Evolutionary conservation across 805 yeast genomes (phyloP).

Genomic region (Pichia insulana): DNA sequence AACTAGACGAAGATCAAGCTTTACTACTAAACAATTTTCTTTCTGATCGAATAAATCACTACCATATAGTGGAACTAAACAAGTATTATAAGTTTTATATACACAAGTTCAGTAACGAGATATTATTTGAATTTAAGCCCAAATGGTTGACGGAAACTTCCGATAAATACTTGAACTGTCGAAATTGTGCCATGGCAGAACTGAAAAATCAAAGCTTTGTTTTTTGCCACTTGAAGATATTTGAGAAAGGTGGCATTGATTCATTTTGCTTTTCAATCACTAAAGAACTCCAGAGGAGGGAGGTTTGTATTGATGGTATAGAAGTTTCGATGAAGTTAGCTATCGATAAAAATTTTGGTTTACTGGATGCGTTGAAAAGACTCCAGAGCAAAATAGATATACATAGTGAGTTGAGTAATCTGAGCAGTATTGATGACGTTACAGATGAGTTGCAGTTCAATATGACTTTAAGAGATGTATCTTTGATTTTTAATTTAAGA

Average conservation of each 20-base stretch:
- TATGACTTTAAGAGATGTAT: slow-evolving; percentile 48
- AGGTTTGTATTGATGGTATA: background rate
- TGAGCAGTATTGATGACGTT: slow-evolving; percentile 32
- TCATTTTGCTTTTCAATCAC: no score
- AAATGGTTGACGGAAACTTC: slow-evolving; percentile 41
- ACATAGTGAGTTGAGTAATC: slow-evolving; percentile 24
- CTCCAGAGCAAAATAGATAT: slow-evolving; percentile 30
- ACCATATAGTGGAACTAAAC: slow-evolving; percentile 12
- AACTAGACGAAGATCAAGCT: slow-evolving; percentile 16
- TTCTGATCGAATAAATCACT: background rate
- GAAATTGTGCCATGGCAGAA: slow-evolving; percentile 37
- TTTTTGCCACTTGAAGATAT: slow-evolving; percentile 34
- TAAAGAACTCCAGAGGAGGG: slow-evolving; percentile 5
- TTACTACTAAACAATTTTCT: slow-evolving; percentile 23
- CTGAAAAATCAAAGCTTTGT: slow-evolving; percentile 26
- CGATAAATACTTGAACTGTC: slow-evolving; percentile 27
- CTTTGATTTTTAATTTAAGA: slow-evolving; percentile 36
- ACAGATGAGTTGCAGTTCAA: slow-evolving; percentile 35
- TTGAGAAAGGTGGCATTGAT: slow-evolving; percentile 20
- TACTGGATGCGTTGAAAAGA: slow-evolving; percentile 16
- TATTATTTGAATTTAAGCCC: slow-evolving; percentile 39
- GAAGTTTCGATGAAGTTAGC: slow-evolving; percentile 4
- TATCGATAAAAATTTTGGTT: slow-evolving; percentile 7
- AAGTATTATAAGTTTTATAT: slow-evolving; percentile 22
- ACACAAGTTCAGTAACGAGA: background rate